Evolutionary conservation across 345 rosid species (phyloP).

Genomic region (Gossypium ekmanianum): DNA sequence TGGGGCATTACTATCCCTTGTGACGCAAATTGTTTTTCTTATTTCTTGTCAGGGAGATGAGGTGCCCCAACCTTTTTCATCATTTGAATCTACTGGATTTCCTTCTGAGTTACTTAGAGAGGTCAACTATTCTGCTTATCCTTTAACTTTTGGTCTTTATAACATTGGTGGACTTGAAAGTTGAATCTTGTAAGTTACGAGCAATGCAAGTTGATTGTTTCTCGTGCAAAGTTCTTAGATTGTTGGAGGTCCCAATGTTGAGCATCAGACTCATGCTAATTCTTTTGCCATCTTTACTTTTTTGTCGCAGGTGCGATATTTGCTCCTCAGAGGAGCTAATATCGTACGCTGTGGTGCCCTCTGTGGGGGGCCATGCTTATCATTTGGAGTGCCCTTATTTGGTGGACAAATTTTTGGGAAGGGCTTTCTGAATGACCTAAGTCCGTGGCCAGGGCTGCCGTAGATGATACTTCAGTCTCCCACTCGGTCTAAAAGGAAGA

Average conservation of each 20-base stretch:
- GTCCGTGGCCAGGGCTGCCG: conserved; percentile 73
- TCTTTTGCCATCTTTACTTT: conserved; percentile 67
- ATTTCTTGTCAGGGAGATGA: conserved; percentile 57
- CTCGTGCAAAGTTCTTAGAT: conserved; percentile 28
- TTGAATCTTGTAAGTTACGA: neutral
- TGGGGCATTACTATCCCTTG: neutral
- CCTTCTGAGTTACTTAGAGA: conserved; percentile 93
- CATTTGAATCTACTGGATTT: conserved; percentile 81
- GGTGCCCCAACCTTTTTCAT: conserved; percentile 68
- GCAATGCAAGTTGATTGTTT: conserved; percentile 11
- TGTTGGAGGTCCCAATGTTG: conserved; percentile 51
- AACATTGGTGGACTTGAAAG: conserved; percentile 5
- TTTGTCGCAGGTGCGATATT: conserved; percentile 99
- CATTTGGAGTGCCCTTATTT: conserved; percentile 65
- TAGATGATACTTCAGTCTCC: conserved; percentile 84
- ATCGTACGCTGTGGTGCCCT: conserved; percentile 97
- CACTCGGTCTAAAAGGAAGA: conserved; percentile 65
- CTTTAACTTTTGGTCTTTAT: conserved; percentile 6
- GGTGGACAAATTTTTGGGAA: conserved; percentile 66
- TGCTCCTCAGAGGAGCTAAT: conserved; percentile 95
- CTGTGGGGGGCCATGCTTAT: conserved; percentile 62
- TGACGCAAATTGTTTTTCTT: neutral
- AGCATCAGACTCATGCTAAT: conserved; percentile 54
- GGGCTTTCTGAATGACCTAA: conserved; percentile 69
- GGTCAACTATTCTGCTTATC: conserved; percentile 43